Conservation (phyloP, 768 basidiomycete species). For the Russula sp. region DNA sequence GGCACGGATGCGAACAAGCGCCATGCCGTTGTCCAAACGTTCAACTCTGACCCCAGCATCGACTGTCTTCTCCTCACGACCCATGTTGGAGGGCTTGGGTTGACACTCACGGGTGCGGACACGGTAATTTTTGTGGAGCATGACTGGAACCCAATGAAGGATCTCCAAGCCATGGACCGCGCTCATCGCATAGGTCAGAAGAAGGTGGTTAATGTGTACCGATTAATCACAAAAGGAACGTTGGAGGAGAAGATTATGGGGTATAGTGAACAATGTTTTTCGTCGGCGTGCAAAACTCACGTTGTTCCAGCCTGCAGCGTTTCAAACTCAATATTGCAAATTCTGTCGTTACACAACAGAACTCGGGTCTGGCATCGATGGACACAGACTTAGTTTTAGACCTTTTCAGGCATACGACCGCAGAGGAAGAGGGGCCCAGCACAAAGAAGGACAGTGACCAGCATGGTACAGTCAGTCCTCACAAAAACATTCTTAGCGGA, state of each 20-base stretch:
- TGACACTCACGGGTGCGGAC: constrained; percentile 96
- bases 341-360: constrained; percentile 95
- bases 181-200: constrained; percentile 98
- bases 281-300: constrained; percentile 15
- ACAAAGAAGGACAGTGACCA: constrained; percentile 48
- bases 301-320: constrained; percentile 68
- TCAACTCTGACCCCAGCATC: constrained; percentile 96
- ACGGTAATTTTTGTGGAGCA: constrained; percentile 99
- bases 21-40: constrained; percentile 95
- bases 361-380: constrained; percentile 89
- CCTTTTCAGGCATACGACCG: constrained; percentile 74
- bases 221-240: constrained; percentile 93
- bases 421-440: constrained; percentile 62
- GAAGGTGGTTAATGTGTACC: constrained; percentile 98
- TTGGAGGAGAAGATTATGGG: constrained; percentile 99
- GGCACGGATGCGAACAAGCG: constrained; percentile 88
- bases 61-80: constrained; percentile 95
- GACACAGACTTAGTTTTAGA: constrained; percentile 96
- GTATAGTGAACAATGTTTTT: constrained; percentile 37
- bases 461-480: constrained; percentile 44
- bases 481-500: constrained; percentile 82
- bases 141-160: constrained; percentile 99
- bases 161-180: constrained; percentile 98
- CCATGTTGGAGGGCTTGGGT: constrained; percentile 90
- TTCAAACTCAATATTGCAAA: constrained; percentile 99